These are phyloP conservation scores for Diplosphaera chodatii DNA, from an alignment of 139 green algal genomes.

Conservation along the genomic window DNA sequence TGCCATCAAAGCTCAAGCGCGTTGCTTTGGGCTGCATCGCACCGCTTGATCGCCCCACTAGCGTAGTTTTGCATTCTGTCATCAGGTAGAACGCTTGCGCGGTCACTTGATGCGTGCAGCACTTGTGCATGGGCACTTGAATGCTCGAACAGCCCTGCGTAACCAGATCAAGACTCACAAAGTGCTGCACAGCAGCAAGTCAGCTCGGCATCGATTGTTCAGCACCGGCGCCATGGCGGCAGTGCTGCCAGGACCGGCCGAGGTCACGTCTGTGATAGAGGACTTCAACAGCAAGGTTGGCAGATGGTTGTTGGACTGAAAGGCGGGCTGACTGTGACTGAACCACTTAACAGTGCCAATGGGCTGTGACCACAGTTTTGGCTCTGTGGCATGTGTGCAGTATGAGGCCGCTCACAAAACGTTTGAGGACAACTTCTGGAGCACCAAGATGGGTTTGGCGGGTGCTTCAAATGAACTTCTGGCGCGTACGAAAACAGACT, in stretches of 20 bases:
- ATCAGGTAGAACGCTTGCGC: no score
- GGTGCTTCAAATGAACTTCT: constrained; percentile 38
- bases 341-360: no score
- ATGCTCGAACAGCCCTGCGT: background rate
- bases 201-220: background rate
- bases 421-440: constrained; percentile 75
- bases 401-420: constrained; percentile 14
- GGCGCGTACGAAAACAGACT: constrained; percentile 52
- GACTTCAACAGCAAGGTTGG: background rate
- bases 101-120: background rate
- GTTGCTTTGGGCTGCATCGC: no score
- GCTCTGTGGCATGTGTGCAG: no score
- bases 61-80: no score
- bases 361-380: no score
- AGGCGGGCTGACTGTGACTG: no score
- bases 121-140: background rate
- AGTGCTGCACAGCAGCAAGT: no score
- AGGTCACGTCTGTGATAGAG: background rate
- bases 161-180: no score
- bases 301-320: no score
- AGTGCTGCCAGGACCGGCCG: background rate
- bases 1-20: no score
- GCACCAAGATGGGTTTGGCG: constrained; percentile 40
- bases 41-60: no score
- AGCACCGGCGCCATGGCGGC: background rate